Conservation (phyloP, 345 rosid genomes). For the Schrenkiella parvula region DNA sequence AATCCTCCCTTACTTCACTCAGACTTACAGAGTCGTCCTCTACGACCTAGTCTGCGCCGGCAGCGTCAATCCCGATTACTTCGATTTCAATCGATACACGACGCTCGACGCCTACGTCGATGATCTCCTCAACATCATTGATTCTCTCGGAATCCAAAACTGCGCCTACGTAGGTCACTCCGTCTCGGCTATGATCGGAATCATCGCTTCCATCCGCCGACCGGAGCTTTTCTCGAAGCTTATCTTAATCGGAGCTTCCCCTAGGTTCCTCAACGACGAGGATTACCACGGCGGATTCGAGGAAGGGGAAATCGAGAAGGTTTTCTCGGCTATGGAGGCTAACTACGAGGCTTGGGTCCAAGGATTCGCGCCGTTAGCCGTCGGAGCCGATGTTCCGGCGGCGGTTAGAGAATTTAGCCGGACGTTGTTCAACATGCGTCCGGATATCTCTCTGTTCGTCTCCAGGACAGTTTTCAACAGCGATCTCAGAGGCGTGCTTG, state of each 20-base stretch:
- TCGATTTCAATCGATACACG: slow-evolving; percentile 56
- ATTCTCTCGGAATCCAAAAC: slow-evolving; percentile 50
- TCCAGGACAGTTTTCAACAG: slow-evolving; percentile 56
- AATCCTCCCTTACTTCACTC: slow-evolving; percentile 60
- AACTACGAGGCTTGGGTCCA: slow-evolving; percentile 82
- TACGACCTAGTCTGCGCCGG: slow-evolving; percentile 87
- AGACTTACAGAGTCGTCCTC: slow-evolving; percentile 49
- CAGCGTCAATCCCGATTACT: slow-evolving; percentile 76
- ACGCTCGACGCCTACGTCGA: slow-evolving; percentile 73
- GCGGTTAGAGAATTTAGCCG: slow-evolving; percentile 84
- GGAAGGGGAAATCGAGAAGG: slow-evolving; percentile 52
- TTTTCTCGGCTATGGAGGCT: slow-evolving; percentile 69
- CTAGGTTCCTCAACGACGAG: slow-evolving; percentile 61
- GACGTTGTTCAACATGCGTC: slow-evolving; percentile 89
- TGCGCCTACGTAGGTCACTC: slow-evolving; percentile 87
- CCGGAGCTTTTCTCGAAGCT: slow-evolving; percentile 79
- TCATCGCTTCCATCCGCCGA: slow-evolving; percentile 73
- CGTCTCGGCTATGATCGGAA: slow-evolving; percentile 83
- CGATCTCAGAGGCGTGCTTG: slow-evolving; percentile 68
- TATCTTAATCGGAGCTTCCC: slow-evolving; percentile 74
- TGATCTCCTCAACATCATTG: slow-evolving; percentile 72
- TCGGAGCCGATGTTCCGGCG: slow-evolving; percentile 74
- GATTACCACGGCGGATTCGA: slow-evolving; percentile 83
- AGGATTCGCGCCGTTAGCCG: slow-evolving; percentile 69
- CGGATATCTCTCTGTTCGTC: slow-evolving; percentile 69